A percentile compares a stretch with the other conserved stretches of the same genome.
These are phyloP conservation scores for Alternaria hordeiaustralica DNA, from an alignment of 2,329 filamentous ascomycete genomes.

Conservation along the genomic window DNA sequence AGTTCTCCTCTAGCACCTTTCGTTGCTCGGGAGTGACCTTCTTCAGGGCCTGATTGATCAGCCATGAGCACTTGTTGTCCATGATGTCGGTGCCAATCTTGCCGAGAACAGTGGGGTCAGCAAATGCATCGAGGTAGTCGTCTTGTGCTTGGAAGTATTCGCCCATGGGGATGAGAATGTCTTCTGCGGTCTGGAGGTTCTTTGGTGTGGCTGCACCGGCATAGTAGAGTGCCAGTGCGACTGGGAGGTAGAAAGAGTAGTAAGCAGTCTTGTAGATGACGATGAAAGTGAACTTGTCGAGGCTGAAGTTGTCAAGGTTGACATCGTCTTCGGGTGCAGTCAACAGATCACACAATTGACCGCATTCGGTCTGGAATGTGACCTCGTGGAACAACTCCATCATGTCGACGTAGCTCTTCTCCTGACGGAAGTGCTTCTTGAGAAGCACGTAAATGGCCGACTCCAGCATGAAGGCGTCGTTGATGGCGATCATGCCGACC, in stretches of 20 bases:
- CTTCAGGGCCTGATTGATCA: slow-evolving; percentile 91
- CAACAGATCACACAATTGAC: slow-evolving; percentile 91
- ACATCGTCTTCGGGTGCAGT: slow-evolving; percentile 94
- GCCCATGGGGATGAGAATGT: slow-evolving; percentile 94
- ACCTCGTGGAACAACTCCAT: slow-evolving; percentile 96
- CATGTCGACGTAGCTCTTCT: slow-evolving; percentile 88
- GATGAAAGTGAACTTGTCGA: slow-evolving; percentile 96
- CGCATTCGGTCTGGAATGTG: slow-evolving; percentile 92
- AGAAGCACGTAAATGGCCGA: slow-evolving; percentile 86
- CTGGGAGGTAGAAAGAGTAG: slow-evolving; percentile 98
- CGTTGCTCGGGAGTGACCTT: slow-evolving; percentile 84
- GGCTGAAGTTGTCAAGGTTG: slow-evolving; percentile 91
- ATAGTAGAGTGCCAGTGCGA: slow-evolving; percentile 87
- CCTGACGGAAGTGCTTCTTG: slow-evolving; percentile 89
- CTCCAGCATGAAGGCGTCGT: slow-evolving; percentile 97
- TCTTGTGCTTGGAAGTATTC: slow-evolving; percentile 99
- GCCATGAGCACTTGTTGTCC: slow-evolving; percentile 99
- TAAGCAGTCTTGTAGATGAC: slow-evolving; percentile 99
- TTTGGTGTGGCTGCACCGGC: slow-evolving; percentile 82
- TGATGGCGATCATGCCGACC: slow-evolving; percentile 96
- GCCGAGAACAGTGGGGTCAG: slow-evolving; percentile 88
- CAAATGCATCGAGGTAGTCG: slow-evolving; percentile 98
- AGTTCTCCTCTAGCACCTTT: slow-evolving; percentile 86
- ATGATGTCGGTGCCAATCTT: slow-evolving; percentile 99
- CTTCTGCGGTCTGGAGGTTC: slow-evolving; percentile 87